These are phyloP conservation scores for Coniochaeta ligniaria DNA, from an alignment of 2,329 filamentous ascomycete species.

Conservation along the genomic window DNA sequence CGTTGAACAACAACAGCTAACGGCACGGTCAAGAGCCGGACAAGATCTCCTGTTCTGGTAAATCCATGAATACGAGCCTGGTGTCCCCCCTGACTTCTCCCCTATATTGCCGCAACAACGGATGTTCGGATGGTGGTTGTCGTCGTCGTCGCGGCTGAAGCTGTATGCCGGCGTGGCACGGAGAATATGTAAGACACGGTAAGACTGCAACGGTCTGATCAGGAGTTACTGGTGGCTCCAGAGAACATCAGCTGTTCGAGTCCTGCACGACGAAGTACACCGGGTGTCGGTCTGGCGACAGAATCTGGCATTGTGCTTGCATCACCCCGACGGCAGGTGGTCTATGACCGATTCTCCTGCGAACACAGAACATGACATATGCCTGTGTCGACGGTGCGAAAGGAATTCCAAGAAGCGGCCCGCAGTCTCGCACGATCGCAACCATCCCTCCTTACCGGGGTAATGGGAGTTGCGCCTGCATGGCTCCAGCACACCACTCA, in stretches of 20 bases:
- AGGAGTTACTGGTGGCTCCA: background rate
- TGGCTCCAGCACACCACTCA: background rate
- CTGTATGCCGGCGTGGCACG: background rate
- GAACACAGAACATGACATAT: background rate
- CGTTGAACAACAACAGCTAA: background rate
- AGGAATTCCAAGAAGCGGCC: background rate
- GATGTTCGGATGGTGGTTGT: background rate
- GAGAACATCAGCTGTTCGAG: background rate
- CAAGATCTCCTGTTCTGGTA: background rate
- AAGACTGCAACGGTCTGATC: background rate
- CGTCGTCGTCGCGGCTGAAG: background rate
- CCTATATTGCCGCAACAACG: background rate
- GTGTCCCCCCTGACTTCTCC: background rate
- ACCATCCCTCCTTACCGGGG: background rate
- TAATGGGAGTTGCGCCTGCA: background rate
- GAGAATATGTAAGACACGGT: slow-evolving; percentile 2
- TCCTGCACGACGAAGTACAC: background rate
- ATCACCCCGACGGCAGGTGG: background rate
- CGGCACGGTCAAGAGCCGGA: background rate
- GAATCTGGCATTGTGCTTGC: background rate
- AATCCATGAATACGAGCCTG: background rate
- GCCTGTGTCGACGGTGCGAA: background rate
- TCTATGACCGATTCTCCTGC: too few species aligned
- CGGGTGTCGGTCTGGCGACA: background rate
- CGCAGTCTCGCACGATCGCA: background rate